A percentile compares a stretch with the other conserved stretches of the same genome.
phyloP scores from a whole-genome alignment of 2,329 filamentous ascomycete species.

The Macrophomina tecta region DNA sequence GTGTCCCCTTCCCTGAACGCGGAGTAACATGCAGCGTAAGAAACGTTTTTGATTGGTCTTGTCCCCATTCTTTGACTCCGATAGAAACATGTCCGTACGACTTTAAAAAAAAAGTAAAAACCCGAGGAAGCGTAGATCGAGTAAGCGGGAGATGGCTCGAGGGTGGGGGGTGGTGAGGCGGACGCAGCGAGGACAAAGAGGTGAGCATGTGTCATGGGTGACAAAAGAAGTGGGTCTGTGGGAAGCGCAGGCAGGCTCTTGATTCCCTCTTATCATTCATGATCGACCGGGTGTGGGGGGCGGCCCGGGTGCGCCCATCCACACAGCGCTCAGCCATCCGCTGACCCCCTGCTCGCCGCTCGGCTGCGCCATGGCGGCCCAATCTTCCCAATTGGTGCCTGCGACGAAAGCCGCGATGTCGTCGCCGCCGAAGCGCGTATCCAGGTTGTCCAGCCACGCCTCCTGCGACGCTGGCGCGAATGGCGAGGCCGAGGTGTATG shows the following conservation, averaged over 20 bases:
- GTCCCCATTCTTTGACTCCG: too few relatives aligned
- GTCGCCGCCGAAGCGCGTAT: conserved; percentile 47
- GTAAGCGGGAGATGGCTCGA: too few relatives aligned
- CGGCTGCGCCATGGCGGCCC: conserved; percentile 33
- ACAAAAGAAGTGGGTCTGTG: neutral
- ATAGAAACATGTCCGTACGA: too few relatives aligned
- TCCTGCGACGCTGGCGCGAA: conserved; percentile 31
- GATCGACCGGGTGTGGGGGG: conserved; percentile 21
- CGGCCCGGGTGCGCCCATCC: conserved; percentile 30
- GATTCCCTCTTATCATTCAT: neutral
- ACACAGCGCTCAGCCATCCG: conserved; percentile 40
- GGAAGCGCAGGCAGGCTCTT: too few relatives aligned
- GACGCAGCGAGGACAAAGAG: neutral
- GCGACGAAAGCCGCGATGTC: conserved; percentile 50
- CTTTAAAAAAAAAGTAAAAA: too few relatives aligned
- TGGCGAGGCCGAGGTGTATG: conserved; percentile 2
- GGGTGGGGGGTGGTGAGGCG: too few relatives aligned
- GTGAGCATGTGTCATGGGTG: neutral
- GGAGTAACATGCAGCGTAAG: too few relatives aligned
- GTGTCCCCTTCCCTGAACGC: too few relatives aligned
- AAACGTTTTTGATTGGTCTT: too few relatives aligned
- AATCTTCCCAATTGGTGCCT: conserved; percentile 44
- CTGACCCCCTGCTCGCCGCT: conserved; percentile 24
- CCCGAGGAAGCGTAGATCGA: too few relatives aligned
- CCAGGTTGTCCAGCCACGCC: conserved; percentile 43